Conservation (phyloP, 1,284 basidiomycete genomes). For the Ustilago bromivora region DNA sequence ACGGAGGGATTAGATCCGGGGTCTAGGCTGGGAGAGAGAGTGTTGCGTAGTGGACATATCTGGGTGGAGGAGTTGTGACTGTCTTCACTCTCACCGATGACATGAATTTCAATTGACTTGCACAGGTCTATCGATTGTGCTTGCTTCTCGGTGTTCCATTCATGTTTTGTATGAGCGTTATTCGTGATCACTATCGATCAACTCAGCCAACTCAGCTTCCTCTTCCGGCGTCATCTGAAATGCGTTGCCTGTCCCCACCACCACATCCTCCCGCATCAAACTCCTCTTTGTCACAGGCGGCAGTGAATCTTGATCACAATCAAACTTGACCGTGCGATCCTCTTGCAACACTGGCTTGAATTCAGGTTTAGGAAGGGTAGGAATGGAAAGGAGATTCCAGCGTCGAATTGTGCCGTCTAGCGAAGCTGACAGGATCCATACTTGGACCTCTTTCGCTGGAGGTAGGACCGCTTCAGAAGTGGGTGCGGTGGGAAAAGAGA, state of each 20-base stretch:
- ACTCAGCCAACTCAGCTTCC: conserved; percentile 59
- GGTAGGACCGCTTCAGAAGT: neutral
- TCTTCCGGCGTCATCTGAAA: conserved; percentile 56
- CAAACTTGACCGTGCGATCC: neutral
- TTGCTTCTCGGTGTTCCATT: too few relatives aligned
- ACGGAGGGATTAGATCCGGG: conserved; percentile 52
- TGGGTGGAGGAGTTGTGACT: conserved; percentile 37
- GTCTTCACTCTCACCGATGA: neutral
- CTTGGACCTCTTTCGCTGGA: neutral
- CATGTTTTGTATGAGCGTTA: neutral
- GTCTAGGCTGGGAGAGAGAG: neutral
- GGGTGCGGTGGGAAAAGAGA: neutral
- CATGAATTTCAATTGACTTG: neutral
- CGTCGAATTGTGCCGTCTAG: conserved; percentile 59
- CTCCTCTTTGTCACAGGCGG: neutral
- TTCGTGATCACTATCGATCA: conserved; percentile 42
- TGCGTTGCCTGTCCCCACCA: neutral
- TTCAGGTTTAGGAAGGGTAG: neutral
- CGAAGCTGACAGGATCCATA: conserved; percentile 49
- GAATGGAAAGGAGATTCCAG: conserved; percentile 23
- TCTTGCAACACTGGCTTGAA: neutral
- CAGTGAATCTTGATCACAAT: conserved; percentile 19
- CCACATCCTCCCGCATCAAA: neutral
- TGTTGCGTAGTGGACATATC: conserved; percentile 49
- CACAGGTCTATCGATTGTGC: too few relatives aligned